Evolutionary conservation across 2,329 filamentous ascomycete genomes (phyloP), one percentile per base, ranked within the genome.

Genomic region (Talaromyces sp.): DNA sequence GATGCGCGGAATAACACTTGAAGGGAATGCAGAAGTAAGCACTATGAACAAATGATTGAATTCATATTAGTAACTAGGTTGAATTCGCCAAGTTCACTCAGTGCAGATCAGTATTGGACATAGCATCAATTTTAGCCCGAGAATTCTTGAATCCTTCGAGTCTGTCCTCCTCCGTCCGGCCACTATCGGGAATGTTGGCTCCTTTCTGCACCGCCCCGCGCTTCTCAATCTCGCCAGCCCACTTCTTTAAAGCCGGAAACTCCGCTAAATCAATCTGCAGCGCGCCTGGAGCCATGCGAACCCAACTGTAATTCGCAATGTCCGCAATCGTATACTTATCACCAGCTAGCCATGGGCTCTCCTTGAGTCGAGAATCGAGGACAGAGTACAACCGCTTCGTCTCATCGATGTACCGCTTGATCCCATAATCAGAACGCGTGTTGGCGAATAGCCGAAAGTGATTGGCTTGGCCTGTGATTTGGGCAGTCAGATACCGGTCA

Each of bases 281-380:
- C 1, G 55, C 42, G 3, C 33, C 4, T 3, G 63, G 61, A 1
- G 47, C 64, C 29, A 41, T 43, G 1, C 62, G 61, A 6, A 78
- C 69, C 78, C 78, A 81, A 3, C 67, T 62, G 54, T 73, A 80
- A 54, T 66, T 75, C 10, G 75, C 74, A 40, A 80, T 71, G 56
- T 80, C 77, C 9, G 77, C 77, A 55, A 80, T 77, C 1, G 72
- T 78, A 54, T 74, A 78, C 54, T 77, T 79, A 27, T 69, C 59
- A 0, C 77, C 77, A 0, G 77, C 76, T 1, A 79, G 62, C 67
- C 75, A 81, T 4, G 74, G 65, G 7, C 71, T 73, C 24, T 71
- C 67, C 37, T 62, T 54, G 4, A 80, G 64, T 0, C 75, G 70
- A 24, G 70, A 69, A 27, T 80, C 74, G 4, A 80, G 70, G 13